Evolutionary conservation across 805 yeast species (phyloP).

Genomic region (Candida suzukii): DNA sequence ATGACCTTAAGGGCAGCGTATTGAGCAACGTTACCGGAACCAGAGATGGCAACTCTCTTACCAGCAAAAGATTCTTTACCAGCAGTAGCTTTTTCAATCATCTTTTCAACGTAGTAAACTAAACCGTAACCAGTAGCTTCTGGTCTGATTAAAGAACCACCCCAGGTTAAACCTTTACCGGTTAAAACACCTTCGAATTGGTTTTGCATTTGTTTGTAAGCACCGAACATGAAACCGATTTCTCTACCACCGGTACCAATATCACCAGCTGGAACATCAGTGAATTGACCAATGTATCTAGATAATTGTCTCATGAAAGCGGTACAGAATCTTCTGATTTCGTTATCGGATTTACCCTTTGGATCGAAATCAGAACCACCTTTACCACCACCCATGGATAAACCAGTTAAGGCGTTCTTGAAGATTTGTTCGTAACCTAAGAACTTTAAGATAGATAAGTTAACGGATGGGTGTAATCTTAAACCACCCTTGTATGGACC

Average conservation of each 20-base stretch:
- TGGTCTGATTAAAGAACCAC: constrained; percentile 98
- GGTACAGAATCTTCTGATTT: constrained; percentile 94
- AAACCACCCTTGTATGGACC: constrained; percentile 99
- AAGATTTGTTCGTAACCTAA: constrained; percentile 97
- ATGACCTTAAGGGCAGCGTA: constrained; percentile 96
- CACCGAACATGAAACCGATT: constrained; percentile 93
- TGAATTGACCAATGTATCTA: constrained; percentile 93
- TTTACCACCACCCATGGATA: constrained; percentile 98
- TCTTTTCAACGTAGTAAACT: constrained; percentile 94
- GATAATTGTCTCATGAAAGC: constrained; percentile 94
- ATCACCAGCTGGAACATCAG: constrained; percentile 99
- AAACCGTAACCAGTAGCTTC: constrained; percentile 99
- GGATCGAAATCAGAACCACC: constrained; percentile 99
- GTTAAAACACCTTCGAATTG: constrained; percentile 95
- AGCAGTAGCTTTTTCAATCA: constrained; percentile 87
- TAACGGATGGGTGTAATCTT: constrained; percentile 96
- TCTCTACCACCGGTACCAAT: constrained; percentile 98
- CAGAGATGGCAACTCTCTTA: constrained; percentile 93
- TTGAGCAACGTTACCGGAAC: constrained; percentile 99
- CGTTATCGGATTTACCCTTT: constrained; percentile 86
- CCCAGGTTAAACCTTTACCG: constrained; percentile 98
- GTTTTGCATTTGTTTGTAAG: constrained; percentile 87
- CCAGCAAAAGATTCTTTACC: constrained; percentile 89
- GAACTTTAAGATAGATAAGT: constrained; percentile 90
- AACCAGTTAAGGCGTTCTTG: constrained; percentile 96